Conservation (phyloP, 108 stramenopile genomes). For the Cyclotella cryptica region DNA sequence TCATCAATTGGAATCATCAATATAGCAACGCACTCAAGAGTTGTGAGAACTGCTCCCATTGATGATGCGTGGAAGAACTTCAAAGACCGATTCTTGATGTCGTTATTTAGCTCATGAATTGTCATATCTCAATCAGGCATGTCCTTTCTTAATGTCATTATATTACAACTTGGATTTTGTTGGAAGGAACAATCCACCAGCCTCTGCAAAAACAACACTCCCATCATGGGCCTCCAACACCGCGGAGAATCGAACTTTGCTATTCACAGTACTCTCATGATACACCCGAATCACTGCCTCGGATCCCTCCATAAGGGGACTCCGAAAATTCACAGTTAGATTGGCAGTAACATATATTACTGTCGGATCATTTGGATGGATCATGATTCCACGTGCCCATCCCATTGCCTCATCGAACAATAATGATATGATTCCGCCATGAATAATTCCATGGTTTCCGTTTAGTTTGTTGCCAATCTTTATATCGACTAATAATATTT, state of each 20-base stretch:
- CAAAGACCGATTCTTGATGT: no score
- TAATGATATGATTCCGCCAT: constrained; percentile 3
- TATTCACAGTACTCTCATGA: background rate
- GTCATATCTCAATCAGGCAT: no score
- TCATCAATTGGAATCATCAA: no score
- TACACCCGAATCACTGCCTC: background rate
- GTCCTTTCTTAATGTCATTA: background rate
- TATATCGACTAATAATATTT: background rate
- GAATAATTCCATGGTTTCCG: constrained; percentile 1
- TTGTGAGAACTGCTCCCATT: no score
- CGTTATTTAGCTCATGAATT: no score
- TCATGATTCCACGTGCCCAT: background rate
- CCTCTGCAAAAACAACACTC: background rate
- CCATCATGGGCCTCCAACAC: constrained; percentile 2
- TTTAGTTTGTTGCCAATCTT: background rate
- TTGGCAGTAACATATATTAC: constrained; percentile 4
- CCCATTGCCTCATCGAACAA: constrained; percentile 7
- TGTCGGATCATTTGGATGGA: background rate
- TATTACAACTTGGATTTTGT: background rate
- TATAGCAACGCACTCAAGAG: no score
- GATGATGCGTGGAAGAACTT: no score
- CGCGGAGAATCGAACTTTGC: background rate
- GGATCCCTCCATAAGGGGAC: background rate
- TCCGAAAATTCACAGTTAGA: background rate
- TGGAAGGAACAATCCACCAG: background rate